phyloP scores from a whole-genome alignment of 345 rosid species.

The Brassica juncea region DNA sequence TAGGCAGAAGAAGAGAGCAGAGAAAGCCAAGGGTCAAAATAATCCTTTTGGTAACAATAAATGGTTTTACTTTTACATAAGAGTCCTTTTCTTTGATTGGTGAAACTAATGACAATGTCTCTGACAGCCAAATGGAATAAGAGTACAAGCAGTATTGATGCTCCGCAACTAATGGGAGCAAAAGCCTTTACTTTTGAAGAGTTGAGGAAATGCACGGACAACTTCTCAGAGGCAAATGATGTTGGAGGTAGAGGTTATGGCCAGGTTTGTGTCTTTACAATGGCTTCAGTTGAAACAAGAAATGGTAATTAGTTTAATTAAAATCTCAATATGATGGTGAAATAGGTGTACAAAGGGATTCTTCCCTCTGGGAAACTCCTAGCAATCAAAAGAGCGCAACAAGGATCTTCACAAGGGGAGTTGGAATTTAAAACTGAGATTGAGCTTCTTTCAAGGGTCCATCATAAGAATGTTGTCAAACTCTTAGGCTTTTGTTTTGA shows the following conservation, averaged over 20 bases:
- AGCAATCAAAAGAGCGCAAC: constrained; percentile 82
- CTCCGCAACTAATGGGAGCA: constrained; percentile 78
- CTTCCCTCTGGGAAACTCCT: constrained; percentile 55
- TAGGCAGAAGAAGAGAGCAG: constrained; percentile 73
- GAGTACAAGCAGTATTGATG: constrained; percentile 50
- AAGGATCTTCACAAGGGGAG: constrained; percentile 83
- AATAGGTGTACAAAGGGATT: constrained; percentile 71
- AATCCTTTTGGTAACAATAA: constrained; percentile 68
- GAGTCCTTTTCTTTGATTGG: neutral
- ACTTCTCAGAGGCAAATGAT: constrained; percentile 65
- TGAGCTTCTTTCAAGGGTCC: constrained; percentile 88
- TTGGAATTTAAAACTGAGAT: constrained; percentile 82
- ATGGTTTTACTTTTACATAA: neutral
- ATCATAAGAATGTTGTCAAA: constrained; percentile 74
- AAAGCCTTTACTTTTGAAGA: constrained; percentile 74
- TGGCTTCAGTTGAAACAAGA: neutral
- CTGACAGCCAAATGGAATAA: constrained; percentile 70
- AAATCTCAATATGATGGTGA: neutral
- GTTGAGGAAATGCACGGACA: constrained; percentile 61
- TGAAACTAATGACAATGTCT: neutral
- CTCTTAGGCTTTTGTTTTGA: constrained; percentile 78
- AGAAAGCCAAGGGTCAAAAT: constrained; percentile 56
- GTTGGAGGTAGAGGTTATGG: constrained; percentile 93
- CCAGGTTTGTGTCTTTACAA: constrained; percentile 48
- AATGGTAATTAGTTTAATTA: neutral